Evolutionary conservation across 768 basidiomycete genomes (phyloP).

Genomic region (Agaricus blazei): DNA sequence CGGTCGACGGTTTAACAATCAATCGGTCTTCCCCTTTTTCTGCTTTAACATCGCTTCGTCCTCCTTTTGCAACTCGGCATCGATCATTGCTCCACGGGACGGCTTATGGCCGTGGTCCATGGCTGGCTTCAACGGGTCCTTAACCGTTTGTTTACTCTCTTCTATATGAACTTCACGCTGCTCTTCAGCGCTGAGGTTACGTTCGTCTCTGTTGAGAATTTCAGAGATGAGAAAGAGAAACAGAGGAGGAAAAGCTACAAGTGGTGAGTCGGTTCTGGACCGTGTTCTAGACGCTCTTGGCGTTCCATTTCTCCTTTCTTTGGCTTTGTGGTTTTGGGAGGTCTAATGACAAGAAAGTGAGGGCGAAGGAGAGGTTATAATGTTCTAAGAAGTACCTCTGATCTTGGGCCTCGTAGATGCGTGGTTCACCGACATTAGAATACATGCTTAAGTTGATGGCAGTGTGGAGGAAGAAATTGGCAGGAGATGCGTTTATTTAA

Average conservation of each 20-base stretch:
- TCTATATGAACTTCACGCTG: conserved; percentile 24
- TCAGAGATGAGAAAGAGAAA: background rate
- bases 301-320: conserved; percentile 9
- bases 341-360: background rate
- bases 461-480: too few relatives aligned
- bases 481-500: too few relatives aligned
- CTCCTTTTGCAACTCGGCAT: conserved; percentile 48
- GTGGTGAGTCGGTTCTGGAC: conserved; percentile 27
- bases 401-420: conserved; percentile 42
- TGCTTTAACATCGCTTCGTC: conserved; percentile 42
- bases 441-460: conserved; percentile 26
- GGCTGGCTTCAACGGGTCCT: conserved; percentile 46
- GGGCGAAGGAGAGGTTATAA: background rate
- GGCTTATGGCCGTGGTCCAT: conserved; percentile 52
- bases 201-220: conserved; percentile 32
- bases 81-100: conserved; percentile 52
- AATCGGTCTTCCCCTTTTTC: conserved; percentile 25
- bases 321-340: conserved; percentile 9
- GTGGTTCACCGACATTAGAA: conserved; percentile 45
- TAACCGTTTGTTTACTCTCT: conserved; percentile 28
- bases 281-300: conserved; percentile 25
- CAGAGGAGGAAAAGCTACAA: conserved; percentile 28
- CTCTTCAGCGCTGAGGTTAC: conserved; percentile 30
- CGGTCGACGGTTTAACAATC: too few relatives aligned
- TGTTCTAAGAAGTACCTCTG: conserved; percentile 31